Evolutionary conservation across 148 eudicot genomes (phyloP).

Genomic region (Nepenthes gracilis): DNA sequence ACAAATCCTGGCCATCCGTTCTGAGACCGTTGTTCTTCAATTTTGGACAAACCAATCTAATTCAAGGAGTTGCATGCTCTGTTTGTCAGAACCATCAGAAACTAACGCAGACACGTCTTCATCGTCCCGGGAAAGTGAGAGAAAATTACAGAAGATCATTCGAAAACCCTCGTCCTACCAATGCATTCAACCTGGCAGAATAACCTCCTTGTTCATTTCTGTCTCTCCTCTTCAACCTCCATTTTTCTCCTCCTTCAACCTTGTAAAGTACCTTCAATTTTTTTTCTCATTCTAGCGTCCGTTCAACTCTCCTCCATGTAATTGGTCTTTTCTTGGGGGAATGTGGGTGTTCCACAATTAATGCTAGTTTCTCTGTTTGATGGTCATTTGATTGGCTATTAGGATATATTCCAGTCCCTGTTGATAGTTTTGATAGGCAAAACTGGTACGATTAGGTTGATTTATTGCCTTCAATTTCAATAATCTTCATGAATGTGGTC

Average conservation of each 20-base stretch:
- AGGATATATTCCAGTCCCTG: background rate
- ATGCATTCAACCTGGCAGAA: background rate
- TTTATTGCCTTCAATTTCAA: too few species aligned
- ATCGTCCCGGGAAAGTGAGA: background rate
- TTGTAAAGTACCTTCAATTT: background rate
- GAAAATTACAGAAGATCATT: background rate
- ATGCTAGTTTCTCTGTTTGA: background rate
- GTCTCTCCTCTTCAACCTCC: background rate
- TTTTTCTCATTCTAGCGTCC: background rate
- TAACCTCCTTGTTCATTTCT: background rate
- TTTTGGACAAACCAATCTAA: too few species aligned
- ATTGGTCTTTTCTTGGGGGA: background rate
- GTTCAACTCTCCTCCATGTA: background rate
- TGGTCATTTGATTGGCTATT: background rate
- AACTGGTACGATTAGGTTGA: background rate
- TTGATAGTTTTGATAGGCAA: background rate
- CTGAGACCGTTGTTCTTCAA: too few species aligned
- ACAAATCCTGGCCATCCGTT: too few species aligned
- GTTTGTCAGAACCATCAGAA: too few species aligned
- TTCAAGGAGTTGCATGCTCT: too few species aligned
- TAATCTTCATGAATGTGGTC: too few species aligned
- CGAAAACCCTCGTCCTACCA: constrained; percentile 7
- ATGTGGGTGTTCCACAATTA: background rate
- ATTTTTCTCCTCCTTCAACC: background rate
- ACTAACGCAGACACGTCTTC: background rate